These are phyloP conservation scores for Benincasa hispida DNA, from an alignment of 306 rosid genomes.

Conservation along the genomic window DNA sequence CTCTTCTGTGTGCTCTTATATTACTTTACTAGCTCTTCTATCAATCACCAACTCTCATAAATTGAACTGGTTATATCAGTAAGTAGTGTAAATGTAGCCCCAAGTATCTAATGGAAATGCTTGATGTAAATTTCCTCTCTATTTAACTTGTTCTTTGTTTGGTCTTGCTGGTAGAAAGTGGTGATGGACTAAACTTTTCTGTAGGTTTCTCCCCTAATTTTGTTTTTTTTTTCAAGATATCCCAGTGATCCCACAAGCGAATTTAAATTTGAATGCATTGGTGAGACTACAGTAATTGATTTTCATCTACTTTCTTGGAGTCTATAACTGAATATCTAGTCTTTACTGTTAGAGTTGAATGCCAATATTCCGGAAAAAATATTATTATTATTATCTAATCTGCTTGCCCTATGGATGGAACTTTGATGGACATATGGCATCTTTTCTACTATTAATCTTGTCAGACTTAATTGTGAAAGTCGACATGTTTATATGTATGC, in stretches of 20 bases:
- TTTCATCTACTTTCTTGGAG: not conserved
- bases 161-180: not conserved
- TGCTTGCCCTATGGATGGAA: not conserved
- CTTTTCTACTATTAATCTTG: not conserved
- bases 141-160: not conserved
- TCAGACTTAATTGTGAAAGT: not conserved
- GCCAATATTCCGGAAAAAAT: not conserved
- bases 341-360: not conserved
- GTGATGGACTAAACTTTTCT: not conserved
- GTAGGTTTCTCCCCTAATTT: not conserved
- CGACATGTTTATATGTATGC: not conserved
- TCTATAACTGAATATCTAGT: not conserved
- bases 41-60: not conserved
- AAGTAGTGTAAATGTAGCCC: not conserved
- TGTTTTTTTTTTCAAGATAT: not conserved
- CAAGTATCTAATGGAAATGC: not conserved
- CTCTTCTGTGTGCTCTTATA: slow-evolving; percentile 1
- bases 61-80: not conserved
- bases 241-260: not conserved
- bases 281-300: not conserved
- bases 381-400: not conserved
- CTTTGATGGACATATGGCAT: not conserved
- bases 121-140: not conserved
- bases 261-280: not conserved
- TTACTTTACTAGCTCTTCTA: not conserved